These are phyloP conservation scores for Nicotiana sylvestris DNA, from an alignment of 257 asterid genomes.

Conservation along the genomic window DNA sequence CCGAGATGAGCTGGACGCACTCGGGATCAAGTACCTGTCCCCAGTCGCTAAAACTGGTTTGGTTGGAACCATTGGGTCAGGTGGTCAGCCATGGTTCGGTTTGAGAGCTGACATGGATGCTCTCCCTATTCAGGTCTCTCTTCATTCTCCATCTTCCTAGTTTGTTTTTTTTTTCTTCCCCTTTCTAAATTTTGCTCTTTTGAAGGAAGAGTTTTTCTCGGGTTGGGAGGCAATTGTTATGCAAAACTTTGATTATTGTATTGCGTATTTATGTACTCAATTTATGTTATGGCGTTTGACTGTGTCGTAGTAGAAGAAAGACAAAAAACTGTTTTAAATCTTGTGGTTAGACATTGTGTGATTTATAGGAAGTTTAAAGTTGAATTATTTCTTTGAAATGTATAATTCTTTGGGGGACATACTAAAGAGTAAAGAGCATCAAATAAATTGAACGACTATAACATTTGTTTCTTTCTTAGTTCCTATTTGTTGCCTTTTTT, in stretches of 20 bases:
- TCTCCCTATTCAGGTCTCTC: slow-evolving; percentile 74
- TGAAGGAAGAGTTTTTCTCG: background rate
- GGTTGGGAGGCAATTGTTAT: background rate
- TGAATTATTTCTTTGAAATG: too few relatives aligned
- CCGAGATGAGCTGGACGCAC: slow-evolving; percentile 61
- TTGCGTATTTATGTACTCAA: too few relatives aligned
- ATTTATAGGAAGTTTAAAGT: too few relatives aligned
- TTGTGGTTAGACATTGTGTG: too few relatives aligned
- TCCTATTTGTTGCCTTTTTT: background rate
- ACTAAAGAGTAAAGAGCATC: too few relatives aligned
- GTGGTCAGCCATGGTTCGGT: slow-evolving; percentile 56
- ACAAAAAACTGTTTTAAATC: too few relatives aligned
- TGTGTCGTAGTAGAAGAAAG: too few relatives aligned
- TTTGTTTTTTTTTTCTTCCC: background rate
- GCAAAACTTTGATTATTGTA: too few relatives aligned
- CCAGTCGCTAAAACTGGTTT: slow-evolving; percentile 78
- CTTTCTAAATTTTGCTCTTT: background rate
- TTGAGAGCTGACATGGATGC: slow-evolving; percentile 98
- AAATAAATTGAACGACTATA: too few relatives aligned
- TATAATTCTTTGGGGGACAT: too few relatives aligned
- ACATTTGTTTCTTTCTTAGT: too few relatives aligned
- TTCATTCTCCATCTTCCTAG: background rate
- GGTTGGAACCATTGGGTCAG: slow-evolving; percentile 78
- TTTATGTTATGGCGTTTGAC: too few relatives aligned
- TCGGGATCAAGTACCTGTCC: slow-evolving; percentile 67